Evolutionary conservation across 805 yeast genomes (phyloP).

Genomic region (Yamadazyma laniorum): DNA sequence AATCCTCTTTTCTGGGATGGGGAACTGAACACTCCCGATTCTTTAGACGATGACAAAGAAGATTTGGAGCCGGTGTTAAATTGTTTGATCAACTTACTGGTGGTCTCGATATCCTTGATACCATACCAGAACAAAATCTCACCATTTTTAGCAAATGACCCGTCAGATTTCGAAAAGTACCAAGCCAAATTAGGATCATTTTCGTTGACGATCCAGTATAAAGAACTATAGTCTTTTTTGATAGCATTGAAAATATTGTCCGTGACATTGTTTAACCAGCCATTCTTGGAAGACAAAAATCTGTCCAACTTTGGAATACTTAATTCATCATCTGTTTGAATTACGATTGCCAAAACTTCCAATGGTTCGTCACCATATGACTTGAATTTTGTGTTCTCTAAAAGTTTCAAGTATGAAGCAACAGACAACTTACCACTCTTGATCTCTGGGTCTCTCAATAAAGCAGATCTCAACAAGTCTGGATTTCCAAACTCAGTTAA

Average conservation of each 20-base stretch:
- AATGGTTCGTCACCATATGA: constrained; percentile 94
- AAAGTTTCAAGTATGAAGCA: constrained; percentile 74
- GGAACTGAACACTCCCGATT: constrained; percentile 48
- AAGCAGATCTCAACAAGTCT: constrained; percentile 74
- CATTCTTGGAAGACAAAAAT: constrained; percentile 81
- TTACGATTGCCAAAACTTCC: constrained; percentile 88
- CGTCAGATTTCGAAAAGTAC: constrained; percentile 91
- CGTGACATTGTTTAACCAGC: constrained; percentile 97
- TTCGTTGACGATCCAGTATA: constrained; percentile 89
- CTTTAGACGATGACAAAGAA: constrained; percentile 36
- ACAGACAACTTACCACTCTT: constrained; percentile 68
- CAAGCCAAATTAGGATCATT: constrained; percentile 88
- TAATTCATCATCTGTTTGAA: constrained; percentile 32
- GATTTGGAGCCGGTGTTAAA: constrained; percentile 37
- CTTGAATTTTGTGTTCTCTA: constrained; percentile 62
- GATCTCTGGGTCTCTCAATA: constrained; percentile 75
- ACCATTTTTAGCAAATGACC: constrained; percentile 88
- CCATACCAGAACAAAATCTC: constrained; percentile 95
- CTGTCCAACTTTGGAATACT: constrained; percentile 73
- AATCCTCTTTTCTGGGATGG: constrained; percentile 53
- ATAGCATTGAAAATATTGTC: constrained; percentile 89
- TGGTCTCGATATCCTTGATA: constrained; percentile 56
- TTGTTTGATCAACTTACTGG: constrained; percentile 59
- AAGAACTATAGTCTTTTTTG: constrained; percentile 64
- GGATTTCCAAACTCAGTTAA: constrained; percentile 67